A percentile compares a stretch with the other conserved stretches of the same genome.
Evolutionary conservation across 345 rosid genomes (phyloP).

Genomic region (Clausena lansium): DNA sequence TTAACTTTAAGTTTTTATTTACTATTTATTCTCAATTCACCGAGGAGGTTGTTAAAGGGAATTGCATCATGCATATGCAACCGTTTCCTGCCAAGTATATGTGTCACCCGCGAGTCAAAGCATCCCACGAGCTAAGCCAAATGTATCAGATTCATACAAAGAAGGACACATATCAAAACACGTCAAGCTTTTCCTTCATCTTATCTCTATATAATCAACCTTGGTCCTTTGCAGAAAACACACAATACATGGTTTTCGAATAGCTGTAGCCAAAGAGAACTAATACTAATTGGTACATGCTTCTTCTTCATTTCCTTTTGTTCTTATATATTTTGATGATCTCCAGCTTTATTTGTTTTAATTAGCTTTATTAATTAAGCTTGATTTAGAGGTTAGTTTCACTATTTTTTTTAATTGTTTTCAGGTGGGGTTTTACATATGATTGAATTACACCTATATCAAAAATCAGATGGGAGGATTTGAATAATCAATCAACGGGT

Average conservation of each 20-base stretch:
- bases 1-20: background rate
- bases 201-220: slow-evolving; percentile 21
- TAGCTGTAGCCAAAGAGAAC: background rate
- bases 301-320: background rate
- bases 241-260: background rate
- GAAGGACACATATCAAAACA: background rate
- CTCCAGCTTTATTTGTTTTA: too few species aligned
- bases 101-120: slow-evolving; percentile 41
- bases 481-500: slow-evolving; percentile 19
- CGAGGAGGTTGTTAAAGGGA: slow-evolving; percentile 17
- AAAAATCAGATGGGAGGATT: background rate
- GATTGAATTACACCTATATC: background rate
- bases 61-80: slow-evolving; percentile 27
- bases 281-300: background rate
- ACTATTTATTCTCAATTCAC: background rate
- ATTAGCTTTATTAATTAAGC: background rate
- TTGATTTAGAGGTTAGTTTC: background rate
- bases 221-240: background rate
- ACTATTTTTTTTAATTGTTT: background rate
- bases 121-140: slow-evolving; percentile 26
- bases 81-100: background rate
- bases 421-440: slow-evolving; percentile 5
- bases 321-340: too few species aligned
- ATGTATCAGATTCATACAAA: slow-evolving; percentile 4
- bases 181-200: background rate